phyloP scores from a whole-genome alignment of 345 rosid species.

The Mangifera indica region DNA sequence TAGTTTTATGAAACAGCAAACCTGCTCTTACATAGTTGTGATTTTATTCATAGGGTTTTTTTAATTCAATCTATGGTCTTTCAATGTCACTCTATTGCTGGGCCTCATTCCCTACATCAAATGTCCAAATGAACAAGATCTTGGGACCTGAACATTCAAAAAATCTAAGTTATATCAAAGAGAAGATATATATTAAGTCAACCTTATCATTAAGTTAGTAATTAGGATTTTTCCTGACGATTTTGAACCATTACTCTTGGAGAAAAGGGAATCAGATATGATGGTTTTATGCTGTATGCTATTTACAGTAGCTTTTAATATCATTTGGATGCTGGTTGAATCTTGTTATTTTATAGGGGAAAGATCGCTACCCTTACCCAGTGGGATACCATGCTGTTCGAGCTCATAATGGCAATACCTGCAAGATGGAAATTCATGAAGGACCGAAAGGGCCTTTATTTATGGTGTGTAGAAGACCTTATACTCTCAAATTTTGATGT shows the following conservation, averaged over 20 bases:
- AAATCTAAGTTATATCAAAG: not conserved
- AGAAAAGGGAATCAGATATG: not conserved
- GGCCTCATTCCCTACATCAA: not conserved
- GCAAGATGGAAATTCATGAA: conserved; percentile 67
- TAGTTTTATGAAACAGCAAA: not conserved
- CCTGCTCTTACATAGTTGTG: not conserved
- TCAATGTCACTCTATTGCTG: too few species aligned
- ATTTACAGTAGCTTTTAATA: conserved; percentile 5
- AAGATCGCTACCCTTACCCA: conserved; percentile 92
- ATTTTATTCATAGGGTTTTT: too few species aligned
- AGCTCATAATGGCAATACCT: conserved; percentile 52
- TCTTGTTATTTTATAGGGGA: conserved; percentile 50
- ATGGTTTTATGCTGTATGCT: not conserved
- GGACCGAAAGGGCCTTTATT: conserved; percentile 84
- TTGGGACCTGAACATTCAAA: not conserved
- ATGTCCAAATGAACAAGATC: not conserved
- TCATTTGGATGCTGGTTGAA: not conserved
- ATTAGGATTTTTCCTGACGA: not conserved
- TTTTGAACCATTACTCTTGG: not conserved
- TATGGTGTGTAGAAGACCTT: conserved; percentile 44
- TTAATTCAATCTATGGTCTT: not conserved
- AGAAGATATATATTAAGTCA: not conserved
- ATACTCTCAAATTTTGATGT: conserved; percentile 12
- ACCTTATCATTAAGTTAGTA: not conserved
- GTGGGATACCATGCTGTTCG: conserved; percentile 78